phyloP scores from a whole-genome alignment of 192 early-diverging fungal species.

The Dissophora globulifera region DNA sequence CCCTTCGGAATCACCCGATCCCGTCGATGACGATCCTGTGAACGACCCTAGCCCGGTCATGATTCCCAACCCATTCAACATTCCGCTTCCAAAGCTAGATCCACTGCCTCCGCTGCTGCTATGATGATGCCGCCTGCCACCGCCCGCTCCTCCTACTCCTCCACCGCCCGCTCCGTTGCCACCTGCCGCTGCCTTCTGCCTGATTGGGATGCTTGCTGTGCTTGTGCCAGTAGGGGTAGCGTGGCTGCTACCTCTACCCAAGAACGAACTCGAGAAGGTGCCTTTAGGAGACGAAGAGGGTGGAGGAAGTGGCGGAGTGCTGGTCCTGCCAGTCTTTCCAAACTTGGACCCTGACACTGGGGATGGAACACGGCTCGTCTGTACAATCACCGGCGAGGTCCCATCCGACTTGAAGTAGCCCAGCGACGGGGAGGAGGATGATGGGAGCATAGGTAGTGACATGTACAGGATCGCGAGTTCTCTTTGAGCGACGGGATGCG shows the following conservation, averaged over 20 bases:
- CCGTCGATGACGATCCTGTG: conserved; percentile 32
- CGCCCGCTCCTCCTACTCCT: no score
- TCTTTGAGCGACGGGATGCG: conserved; percentile 50
- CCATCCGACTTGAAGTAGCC: conserved; percentile 15
- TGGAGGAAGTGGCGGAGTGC: conserved; percentile 21
- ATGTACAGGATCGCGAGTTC: conserved; percentile 55
- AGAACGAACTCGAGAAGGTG: conserved; percentile 19
- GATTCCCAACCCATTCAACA: conserved; percentile 32
- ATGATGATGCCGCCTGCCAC: conserved; percentile 11
- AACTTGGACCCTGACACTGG: conserved; percentile 6
- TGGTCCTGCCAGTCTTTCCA: conserved; percentile 6
- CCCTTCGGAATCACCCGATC: conserved; percentile 21
- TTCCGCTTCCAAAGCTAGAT: conserved; percentile 33
- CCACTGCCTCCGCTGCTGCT: conserved; percentile 37
- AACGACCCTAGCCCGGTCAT: conserved; percentile 42
- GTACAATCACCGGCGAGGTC: conserved; percentile 13
- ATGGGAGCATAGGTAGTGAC: conserved; percentile 48
- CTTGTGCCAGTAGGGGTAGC: no score
- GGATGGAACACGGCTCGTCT: conserved; percentile 7
- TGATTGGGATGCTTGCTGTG: conserved; percentile 46
- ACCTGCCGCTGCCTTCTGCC: conserved; percentile 9
- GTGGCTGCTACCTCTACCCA: conserved; percentile 11
- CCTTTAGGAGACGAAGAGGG: conserved; percentile 33
- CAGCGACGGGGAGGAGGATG: conserved; percentile 35
- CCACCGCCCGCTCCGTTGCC: no score